Conservation (phyloP, 202 grass and related monocot genomes). For the Carex arenaria region DNA sequence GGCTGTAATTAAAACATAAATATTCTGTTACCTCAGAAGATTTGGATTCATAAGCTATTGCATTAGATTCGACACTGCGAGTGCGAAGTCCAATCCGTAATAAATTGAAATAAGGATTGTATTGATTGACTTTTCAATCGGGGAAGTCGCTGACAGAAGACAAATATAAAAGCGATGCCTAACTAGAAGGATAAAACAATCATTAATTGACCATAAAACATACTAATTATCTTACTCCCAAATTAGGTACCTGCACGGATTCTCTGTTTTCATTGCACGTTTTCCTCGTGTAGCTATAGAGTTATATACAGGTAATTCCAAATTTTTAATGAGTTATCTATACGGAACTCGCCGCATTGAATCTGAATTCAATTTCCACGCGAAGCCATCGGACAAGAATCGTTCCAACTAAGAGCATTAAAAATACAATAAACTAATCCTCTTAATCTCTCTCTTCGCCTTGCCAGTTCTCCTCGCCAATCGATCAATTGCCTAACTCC, state of each 20-base stretch:
- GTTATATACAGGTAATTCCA: not conserved
- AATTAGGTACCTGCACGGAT: not conserved
- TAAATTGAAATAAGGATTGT: not conserved
- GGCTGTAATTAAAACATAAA: no score
- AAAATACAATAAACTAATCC: not conserved
- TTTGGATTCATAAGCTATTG: no score
- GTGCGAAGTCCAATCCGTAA: not conserved
- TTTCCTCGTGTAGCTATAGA: not conserved
- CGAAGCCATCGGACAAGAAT: conserved; percentile 11
- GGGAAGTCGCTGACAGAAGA: not conserved
- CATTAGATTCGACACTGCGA: no score
- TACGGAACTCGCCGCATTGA: not conserved
- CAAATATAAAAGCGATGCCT: not conserved
- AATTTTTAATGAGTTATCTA: not conserved
- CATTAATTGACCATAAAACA: not conserved
- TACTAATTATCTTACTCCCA: conserved; percentile 1
- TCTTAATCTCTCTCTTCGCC: not conserved
- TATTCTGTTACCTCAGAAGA: no score
- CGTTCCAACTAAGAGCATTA: conserved; percentile 10
- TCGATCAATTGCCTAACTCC: not conserved
- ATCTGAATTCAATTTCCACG: not conserved
- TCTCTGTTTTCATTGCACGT: not conserved
- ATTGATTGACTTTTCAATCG: not conserved
- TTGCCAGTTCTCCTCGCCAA: not conserved
- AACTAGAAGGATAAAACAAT: not conserved